Conservation (phyloP, 768 basidiomycete species). For the Mycena galopus region DNA sequence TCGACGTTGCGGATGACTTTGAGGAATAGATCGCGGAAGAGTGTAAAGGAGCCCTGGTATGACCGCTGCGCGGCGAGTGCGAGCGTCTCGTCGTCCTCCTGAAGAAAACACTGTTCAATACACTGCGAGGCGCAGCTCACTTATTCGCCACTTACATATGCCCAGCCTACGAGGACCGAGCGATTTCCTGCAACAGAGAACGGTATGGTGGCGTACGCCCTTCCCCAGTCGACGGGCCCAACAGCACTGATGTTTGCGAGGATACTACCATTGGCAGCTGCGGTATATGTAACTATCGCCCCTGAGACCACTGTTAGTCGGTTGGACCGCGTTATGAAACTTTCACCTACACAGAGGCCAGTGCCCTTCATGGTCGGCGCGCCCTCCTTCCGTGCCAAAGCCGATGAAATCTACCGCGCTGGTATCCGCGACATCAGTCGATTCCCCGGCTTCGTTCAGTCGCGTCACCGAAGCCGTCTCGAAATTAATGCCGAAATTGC, state of each 20-base stretch:
- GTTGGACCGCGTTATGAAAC: no score
- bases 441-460: conserved; percentile 28
- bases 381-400: conserved; percentile 27
- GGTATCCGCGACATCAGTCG: conserved; percentile 18
- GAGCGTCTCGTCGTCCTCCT: conserved; percentile 32
- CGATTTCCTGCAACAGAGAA: conserved; percentile 24
- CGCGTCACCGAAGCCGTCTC: conserved; percentile 31
- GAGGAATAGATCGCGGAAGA: conserved; percentile 34
- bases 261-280: conserved; percentile 17
- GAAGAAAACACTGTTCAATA: background rate
- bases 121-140: background rate
- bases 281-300: conserved; percentile 27
- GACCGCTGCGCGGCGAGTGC: conserved; percentile 30
- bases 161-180: conserved; percentile 31
- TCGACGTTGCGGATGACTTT: conserved; percentile 34
- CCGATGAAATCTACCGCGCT: conserved; percentile 30
- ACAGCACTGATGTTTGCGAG: conserved; percentile 21
- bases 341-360: conserved; percentile 29
- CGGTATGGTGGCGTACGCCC: conserved; percentile 29
- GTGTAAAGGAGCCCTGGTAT: conserved; percentile 30
- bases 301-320: background rate
- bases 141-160: conserved; percentile 5
- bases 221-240: conserved; percentile 27
- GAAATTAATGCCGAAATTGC: conserved; percentile 32
- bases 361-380: conserved; percentile 29